Percentiles rank a stretch among this genome's conserved stretches.
These are phyloP conservation scores for Chenopodium formosanum DNA, from an alignment of 148 eudicot genomes.

Conservation along the genomic window DNA sequence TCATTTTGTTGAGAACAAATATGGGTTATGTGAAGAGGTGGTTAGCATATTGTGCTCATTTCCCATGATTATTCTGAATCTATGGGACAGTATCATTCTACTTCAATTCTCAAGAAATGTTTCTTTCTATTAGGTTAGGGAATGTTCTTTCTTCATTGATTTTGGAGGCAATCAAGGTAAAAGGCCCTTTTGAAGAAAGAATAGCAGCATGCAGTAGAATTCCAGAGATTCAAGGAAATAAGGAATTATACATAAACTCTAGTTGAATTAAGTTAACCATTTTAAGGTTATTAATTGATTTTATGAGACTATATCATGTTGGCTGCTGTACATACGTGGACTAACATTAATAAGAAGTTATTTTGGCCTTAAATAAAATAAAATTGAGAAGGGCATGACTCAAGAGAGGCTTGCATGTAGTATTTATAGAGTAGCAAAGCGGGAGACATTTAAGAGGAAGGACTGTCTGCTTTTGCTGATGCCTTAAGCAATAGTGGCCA, in stretches of 20 bases:
- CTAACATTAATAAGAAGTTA: not conserved
- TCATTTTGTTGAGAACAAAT: not conserved
- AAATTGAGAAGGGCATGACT: not conserved
- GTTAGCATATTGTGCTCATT: not conserved
- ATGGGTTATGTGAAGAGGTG: not conserved
- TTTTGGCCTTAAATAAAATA: not conserved
- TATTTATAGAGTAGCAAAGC: too few species aligned
- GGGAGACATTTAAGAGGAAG: too few species aligned
- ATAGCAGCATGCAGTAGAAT: not conserved
- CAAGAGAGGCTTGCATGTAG: not conserved
- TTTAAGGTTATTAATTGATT: not conserved
- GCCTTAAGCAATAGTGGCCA: not conserved
- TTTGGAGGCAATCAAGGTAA: too few species aligned
- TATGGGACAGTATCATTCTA: not conserved
- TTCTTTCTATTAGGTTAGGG: too few species aligned
- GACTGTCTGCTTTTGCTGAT: too few species aligned
- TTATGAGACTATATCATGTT: not conserved
- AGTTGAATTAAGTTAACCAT: not conserved
- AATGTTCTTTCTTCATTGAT: too few species aligned
- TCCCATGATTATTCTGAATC: not conserved
- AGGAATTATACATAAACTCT: not conserved
- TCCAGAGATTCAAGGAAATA: not conserved
- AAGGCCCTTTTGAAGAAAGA: not conserved
- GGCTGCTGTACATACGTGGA: not conserved
- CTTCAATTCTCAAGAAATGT: not conserved